These are phyloP conservation scores for Arbutus unedo DNA, from an alignment of 148 eudicot species.

Conservation along the genomic window DNA sequence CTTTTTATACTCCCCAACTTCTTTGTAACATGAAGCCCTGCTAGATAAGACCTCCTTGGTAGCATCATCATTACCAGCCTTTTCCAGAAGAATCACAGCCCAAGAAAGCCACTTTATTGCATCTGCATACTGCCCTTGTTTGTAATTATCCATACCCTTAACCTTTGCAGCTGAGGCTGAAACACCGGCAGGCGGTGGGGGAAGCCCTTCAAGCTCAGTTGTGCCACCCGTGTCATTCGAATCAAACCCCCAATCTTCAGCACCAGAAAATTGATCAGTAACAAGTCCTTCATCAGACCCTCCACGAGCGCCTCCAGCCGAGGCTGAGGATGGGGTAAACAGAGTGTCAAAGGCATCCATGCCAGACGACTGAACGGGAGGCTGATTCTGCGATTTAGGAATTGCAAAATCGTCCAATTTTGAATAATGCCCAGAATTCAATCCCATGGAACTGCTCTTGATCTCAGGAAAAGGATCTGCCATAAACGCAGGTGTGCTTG, in stretches of 20 bases:
- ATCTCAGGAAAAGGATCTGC: constrained; percentile 28
- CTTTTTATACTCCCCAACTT: constrained; percentile 96
- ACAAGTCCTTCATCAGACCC: constrained; percentile 30
- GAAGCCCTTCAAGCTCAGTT: constrained; percentile 92
- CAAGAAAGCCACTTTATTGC: constrained; percentile 99
- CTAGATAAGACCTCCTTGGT: constrained; percentile 63
- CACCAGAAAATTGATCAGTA: constrained; percentile 50
- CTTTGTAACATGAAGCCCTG: constrained; percentile 93
- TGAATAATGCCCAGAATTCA: constrained; percentile 28
- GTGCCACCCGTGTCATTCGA: constrained; percentile 49
- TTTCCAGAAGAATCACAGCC: constrained; percentile 80
- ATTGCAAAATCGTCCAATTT: constrained; percentile 47
- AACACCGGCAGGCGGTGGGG: constrained; percentile 88
- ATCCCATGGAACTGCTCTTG: constrained; percentile 24
- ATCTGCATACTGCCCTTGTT: constrained; percentile 89
- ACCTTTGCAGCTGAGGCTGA: constrained; percentile 66
- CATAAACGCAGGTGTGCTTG: constrained; percentile 28
- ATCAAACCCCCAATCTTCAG: constrained; percentile 70
- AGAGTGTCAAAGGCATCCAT: constrained; percentile 57
- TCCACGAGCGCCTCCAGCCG: constrained; percentile 30
- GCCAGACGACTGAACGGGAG: constrained; percentile 43
- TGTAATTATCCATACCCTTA: constrained; percentile 85
- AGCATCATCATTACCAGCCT: constrained; percentile 52
- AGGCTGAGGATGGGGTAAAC: constrained; percentile 37
- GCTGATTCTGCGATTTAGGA: constrained; percentile 27